Evolutionary conservation across 768 basidiomycete species (phyloP), one percentile per base, ranked within the genome.

Genomic region (Lyophyllum shimeji): DNA sequence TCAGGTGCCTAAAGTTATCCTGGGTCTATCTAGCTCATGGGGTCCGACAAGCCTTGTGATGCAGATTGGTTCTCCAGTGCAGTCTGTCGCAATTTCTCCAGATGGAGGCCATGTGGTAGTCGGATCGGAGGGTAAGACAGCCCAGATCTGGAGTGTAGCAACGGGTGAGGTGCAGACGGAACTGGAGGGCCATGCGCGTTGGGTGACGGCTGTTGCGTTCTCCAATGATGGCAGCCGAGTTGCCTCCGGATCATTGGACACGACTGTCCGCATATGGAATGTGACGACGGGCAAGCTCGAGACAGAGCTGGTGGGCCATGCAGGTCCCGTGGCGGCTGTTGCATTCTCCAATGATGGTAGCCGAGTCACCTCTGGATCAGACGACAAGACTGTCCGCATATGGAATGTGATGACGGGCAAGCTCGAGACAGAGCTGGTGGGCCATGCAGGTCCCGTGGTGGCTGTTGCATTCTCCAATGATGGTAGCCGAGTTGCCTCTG

Each of bases 61-160:
- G n/a, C n/a, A n/a, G n/a, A n/a, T n/a, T n/a, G n/a, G n/a, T n/a
- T n/a, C n/a, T n/a, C n/a, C n/a, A n/a, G n/a, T n/a, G n/a, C n/a
- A n/a, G n/a, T 49, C 56, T n/a, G 39, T 60, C 29, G 56, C 57
- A 9, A 60, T 66, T 29, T 64, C 61, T 5, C 45, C 49, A n/a
- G 55, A 66, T 52, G 64, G 58, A 27, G 60, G 7, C 2, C 46
- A 46, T 2, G 59, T 65, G 44, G 58, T 54, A 5, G 63, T 64
- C 29, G 58, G 56, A 5, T 60, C 60, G 0, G 6, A 29, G 1
- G 57, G 61, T 43, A 2, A n/a, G 0, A 50, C 57, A 12, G 51
- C 63, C 15, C 42, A 54, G 7, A 50, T 67, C 5, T 65, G 66
- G 65, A 55, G 62, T 56, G 57, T 53, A 21, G 20, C 43, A 18